Base-by-base conservation (phyloP, 257 asterid species). In the Hygrophila difformis region DNA sequence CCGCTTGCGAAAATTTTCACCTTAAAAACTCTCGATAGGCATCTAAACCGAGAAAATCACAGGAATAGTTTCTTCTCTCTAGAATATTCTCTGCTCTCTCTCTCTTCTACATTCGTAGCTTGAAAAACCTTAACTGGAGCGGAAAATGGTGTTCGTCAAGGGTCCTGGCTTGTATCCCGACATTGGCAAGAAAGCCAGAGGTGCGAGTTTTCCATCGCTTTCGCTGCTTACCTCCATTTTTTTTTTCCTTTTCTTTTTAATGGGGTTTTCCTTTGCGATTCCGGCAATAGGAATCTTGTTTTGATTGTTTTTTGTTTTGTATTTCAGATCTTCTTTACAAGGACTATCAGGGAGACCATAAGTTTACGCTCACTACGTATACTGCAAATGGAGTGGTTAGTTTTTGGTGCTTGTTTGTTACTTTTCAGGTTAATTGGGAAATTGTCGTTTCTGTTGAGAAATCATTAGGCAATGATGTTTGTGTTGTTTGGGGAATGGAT, bases 181-280 rank as follows among this genome's bases (percentile, higher is more conserved):
- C 65, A 76, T 76, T 52, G 85, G 85, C 36, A 76, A 73, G 66
- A 69, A 49, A 60, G 78, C 81, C 26, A 76, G 80, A 76, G 84
- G 85, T 63, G 33, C 60, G 65, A 55, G 3, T 12, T 40, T 36
- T 49, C 1, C 18, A 9, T 40, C 16, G 28, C 44, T 4, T 55
- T 47, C 14, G 45, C 15, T 8, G 5, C 42, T 1, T 17, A 34
- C 20, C 1, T 18, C n/a, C n/a, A n/a, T n/a, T n/a, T n/a, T n/a
- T n/a, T n/a, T n/a, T n/a, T n/a, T n/a, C n/a, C n/a, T n/a, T n/a
- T n/a, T n/a, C n/a, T n/a, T n/a, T n/a, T n/a, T n/a, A n/a, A n/a
- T n/a, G n/a, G n/a, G n/a, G n/a, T n/a, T n/a, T n/a, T n/a, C n/a
- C n/a, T n/a, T n/a, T n/a, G n/a, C n/a, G n/a, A n/a, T n/a, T n/a